phyloP scores from a whole-genome alignment of 1,284 basidiomycete genomes.

The Garcileccinum viscosum region DNA sequence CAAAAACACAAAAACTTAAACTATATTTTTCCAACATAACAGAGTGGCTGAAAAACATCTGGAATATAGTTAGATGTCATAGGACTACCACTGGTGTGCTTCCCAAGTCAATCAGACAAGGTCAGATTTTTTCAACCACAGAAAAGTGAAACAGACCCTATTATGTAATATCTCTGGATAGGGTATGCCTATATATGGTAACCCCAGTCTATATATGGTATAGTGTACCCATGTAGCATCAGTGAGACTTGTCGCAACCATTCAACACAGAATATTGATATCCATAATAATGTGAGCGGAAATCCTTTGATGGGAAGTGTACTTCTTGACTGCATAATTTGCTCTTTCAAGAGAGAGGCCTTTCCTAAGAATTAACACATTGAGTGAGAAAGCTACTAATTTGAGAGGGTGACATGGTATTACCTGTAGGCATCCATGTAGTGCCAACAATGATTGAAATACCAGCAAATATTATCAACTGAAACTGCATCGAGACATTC shows the following conservation, averaged over 20 bases:
- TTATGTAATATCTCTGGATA: background rate
- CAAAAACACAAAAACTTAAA: background rate
- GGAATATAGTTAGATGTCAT: background rate
- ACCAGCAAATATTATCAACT: background rate
- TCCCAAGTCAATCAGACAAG: background rate
- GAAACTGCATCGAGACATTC: background rate
- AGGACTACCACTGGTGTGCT: background rate
- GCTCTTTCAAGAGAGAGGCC: background rate
- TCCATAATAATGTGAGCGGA: background rate
- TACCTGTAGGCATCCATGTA: background rate
- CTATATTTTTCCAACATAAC: background rate
- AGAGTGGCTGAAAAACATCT: background rate
- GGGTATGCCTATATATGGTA: background rate
- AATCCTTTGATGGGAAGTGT: background rate
- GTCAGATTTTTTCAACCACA: background rate
- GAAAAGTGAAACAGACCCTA: background rate
- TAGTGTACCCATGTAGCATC: too few species aligned
- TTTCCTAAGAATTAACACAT: too few species aligned
- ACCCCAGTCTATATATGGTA: background rate
- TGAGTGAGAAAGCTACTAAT: too few species aligned
- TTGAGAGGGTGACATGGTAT: too few species aligned
- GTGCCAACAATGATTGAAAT: background rate
- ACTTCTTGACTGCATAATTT: background rate
- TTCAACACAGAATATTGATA: background rate
- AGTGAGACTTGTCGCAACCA: too few species aligned